Evolutionary conservation across 768 basidiomycete genomes (phyloP).

Genomic region (Gymnopilus dilepis): DNA sequence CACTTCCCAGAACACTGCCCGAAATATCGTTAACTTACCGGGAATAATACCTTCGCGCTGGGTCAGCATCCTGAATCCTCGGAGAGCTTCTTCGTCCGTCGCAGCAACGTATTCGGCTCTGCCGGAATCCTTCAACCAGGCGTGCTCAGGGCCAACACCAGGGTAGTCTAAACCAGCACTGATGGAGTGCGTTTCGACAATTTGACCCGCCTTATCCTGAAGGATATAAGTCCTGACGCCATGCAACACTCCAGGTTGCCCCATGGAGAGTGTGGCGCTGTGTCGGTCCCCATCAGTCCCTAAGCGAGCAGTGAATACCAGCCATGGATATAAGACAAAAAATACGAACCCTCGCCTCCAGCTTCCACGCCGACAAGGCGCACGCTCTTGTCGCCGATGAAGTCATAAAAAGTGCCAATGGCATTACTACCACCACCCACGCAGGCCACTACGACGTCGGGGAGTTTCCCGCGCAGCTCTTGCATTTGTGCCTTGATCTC

Average conservation of each 20-base stretch:
- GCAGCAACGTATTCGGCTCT: constrained; percentile 93
- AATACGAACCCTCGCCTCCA: constrained; percentile 84
- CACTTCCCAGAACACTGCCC: neutral
- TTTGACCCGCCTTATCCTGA: constrained; percentile 88
- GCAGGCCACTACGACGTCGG: constrained; percentile 94
- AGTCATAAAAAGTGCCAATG: constrained; percentile 97
- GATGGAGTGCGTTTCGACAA: constrained; percentile 96
- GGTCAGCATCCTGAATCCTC: constrained; percentile 90
- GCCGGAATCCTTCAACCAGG: constrained; percentile 94
- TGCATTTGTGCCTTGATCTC: constrained; percentile 92
- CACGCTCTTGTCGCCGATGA: constrained; percentile 87
- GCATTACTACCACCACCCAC: constrained; percentile 98
- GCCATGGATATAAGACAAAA: constrained; percentile 1
- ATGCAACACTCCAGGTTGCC: constrained; percentile 93
- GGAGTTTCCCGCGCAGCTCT: constrained; percentile 79
- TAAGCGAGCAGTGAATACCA: constrained; percentile 31
- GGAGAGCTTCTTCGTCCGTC: constrained; percentile 91
- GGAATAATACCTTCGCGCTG: constrained; percentile 98
- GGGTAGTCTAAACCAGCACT: constrained; percentile 97
- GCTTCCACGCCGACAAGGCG: constrained; percentile 94
- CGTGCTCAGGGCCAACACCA: constrained; percentile 97
- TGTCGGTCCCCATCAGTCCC: constrained; percentile 86
- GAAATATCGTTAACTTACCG: constrained; percentile 47
- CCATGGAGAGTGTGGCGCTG: constrained; percentile 92
- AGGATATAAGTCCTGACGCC: constrained; percentile 96